These are phyloP conservation scores for Penicillium turbatum DNA, from an alignment of 495 filamentous ascomycete species.

Conservation along the genomic window DNA sequence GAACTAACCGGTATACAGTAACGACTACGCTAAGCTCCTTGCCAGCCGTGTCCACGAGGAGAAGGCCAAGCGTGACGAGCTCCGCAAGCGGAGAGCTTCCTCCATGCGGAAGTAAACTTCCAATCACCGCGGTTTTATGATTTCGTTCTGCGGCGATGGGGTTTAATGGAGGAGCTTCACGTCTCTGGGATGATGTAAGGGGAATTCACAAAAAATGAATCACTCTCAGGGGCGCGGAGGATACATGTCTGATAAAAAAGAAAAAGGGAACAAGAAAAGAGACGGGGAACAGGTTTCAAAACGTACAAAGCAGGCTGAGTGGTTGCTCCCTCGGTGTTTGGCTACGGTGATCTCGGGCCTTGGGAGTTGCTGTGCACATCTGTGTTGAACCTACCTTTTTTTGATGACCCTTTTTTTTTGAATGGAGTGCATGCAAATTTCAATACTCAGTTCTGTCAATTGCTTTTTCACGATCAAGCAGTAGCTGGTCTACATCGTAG, in stretches of 20 bases:
- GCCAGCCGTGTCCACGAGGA: conserved; percentile 93
- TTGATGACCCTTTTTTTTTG: conserved; percentile 29
- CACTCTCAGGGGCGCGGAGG: conserved; percentile 27
- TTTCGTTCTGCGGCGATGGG: conserved; percentile 34
- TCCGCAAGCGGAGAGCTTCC: conserved; percentile 90
- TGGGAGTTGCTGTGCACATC: conserved; percentile 19
- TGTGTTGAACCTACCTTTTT: conserved; percentile 31
- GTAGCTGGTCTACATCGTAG: no score
- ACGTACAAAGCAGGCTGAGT: conserved; percentile 19
- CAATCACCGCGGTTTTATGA: conserved; percentile 22
- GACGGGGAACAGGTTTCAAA: conserved; percentile 21
- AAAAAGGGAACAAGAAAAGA: conserved; percentile 22
- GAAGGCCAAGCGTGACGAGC: conserved; percentile 84
- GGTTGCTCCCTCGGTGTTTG: conserved; percentile 18
- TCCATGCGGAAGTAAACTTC: conserved; percentile 84
- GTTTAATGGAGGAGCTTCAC: conserved; percentile 38
- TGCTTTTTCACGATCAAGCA: not conserved
- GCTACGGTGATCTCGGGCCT: conserved; percentile 21
- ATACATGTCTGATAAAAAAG: conserved; percentile 28
- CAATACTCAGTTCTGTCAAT: conserved; percentile 16
- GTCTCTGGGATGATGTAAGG: conserved; percentile 22
- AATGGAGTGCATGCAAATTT: conserved; percentile 35
- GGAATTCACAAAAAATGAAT: conserved; percentile 28
- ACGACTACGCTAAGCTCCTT: conserved; percentile 89
- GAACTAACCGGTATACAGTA: conserved; percentile 40